Percentiles rank a stretch among this genome's conserved stretches.
phyloP scores from a whole-genome alignment of 352 stramenopile genomes.

The Thalassiosira mediterranea region DNA sequence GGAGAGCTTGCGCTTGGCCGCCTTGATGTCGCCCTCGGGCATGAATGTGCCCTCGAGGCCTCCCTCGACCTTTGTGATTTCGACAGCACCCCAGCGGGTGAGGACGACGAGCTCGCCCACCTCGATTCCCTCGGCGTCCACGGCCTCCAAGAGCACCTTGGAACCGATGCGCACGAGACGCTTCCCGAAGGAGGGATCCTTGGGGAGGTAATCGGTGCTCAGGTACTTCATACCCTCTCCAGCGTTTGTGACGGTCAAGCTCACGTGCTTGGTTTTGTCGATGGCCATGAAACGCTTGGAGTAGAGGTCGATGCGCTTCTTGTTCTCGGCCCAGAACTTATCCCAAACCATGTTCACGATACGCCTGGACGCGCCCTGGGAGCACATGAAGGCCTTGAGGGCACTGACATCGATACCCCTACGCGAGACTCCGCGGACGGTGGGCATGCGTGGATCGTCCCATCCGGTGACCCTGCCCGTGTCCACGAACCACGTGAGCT shows the following conservation, averaged over 20 bases:
- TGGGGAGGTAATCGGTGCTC: conserved; percentile 84
- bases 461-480: conserved; percentile 94
- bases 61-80: conserved; percentile 91
- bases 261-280: conserved; percentile 88
- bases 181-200: conserved; percentile 83
- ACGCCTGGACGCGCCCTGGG: conserved; percentile 93
- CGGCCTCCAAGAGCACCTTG: conserved; percentile 92
- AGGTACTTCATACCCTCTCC: conserved; percentile 60
- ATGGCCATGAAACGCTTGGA: conserved; percentile 97
- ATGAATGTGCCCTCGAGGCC: conserved; percentile 80
- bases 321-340: conserved; percentile 99
- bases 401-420: conserved; percentile 94
- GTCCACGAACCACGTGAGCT: conserved; percentile 99
- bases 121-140: conserved; percentile 92
- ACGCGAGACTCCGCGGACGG: conserved; percentile 95
- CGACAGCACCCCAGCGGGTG: conserved; percentile 95
- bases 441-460: conserved; percentile 98
- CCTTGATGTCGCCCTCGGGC: conserved; percentile 88
- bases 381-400: conserved; percentile 94
- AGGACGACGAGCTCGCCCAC: conserved; percentile 97
- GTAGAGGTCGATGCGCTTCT: conserved; percentile 95
- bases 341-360: conserved; percentile 99
- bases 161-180: conserved; percentile 87
- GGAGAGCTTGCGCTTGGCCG: conserved; percentile 90
- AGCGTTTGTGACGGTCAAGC: conserved; percentile 88